Evolutionary conservation across 768 basidiomycete genomes (phyloP), one percentile per base, ranked within the genome.

Genomic region (Polyporus arcularius): DNA sequence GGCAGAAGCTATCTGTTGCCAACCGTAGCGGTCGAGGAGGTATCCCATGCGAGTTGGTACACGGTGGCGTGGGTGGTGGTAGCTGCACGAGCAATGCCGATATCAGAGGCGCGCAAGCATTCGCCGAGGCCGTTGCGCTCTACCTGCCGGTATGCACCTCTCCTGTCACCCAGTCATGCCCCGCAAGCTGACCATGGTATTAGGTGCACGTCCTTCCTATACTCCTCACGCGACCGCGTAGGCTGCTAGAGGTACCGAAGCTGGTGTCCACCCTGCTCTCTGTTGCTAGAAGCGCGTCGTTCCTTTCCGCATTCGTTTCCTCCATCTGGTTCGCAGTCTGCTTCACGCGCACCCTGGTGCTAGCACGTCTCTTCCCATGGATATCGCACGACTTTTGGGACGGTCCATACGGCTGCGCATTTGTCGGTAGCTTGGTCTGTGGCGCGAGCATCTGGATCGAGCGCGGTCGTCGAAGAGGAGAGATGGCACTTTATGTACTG

Each of bases 351-450:
- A 86, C 90, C 3, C 75, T 88, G 5, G 75, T 84, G 5, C 70
- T 89, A 14, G 88, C 90, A 2, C 83, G 82, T 28, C 67, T 86
- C 8, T 79, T 92, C 41, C 89, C 88, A 0, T 75, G 70, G 40
- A 77, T 93, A 50, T 87, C 90, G 15, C 89, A 93, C 64, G 82
- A 93, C 58, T 83, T 88, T 60, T 90, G 88, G 84, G 91, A 93
- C 67, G 89, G 91, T 0, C 87, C 91, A 1, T 80, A 78, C 58
- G 91, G 91, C 0, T 82, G 87, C 61, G 73, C 87, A 32, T 72
- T 92, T 60, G 80, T 77, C 4, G 90, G 88, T 21, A 88, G 87
- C 61, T 70, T 93, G 45, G 73, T 80, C 16, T 92, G 90, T 62
- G 90, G 91, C 4, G 76, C 80, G 57, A 91, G 89, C 56, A 90